Evolutionary conservation across 306 rosid genomes (phyloP), one percentile per base, ranked within the genome.

Genomic region (Heteromeles arbutifolia): DNA sequence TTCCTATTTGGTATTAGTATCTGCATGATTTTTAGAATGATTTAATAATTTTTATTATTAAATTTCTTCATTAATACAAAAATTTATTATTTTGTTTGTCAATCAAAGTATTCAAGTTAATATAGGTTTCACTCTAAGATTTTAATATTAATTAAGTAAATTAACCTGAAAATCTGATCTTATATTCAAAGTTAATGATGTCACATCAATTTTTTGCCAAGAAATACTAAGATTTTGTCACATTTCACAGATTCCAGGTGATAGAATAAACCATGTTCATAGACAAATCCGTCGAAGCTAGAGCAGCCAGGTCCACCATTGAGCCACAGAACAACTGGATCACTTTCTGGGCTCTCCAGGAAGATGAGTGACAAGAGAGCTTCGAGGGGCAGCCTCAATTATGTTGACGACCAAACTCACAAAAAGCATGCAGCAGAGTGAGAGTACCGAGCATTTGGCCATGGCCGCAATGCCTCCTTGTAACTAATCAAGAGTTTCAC

Each of bases 281-380:
- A 86, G 37, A 86, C 84, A 65, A 86, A 86, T 28, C 81, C 90
- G 17, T 86, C 88, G 45, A 86, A 84, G 80, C 90, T 86, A 18
- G 90, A 86, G 77, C 90, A 86, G 2, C 88, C 90, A 25, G 90
- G 88, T 63, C 88, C 90, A 28, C 90, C 90, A 64, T 86, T 86
- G 53, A 86, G 84, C 90, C 90, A 86, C 62, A 86, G 54, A 63
- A 86, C 86, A 66, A 86, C 83, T 3, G 90, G 84, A 77, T 86
- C 90, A 21, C 39, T 75, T 26, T 44, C 54, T 26, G 86, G 86
- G 59, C 34, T 79, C 59, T n/a, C 86, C 90, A 19, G 90, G 87
- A 67, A 86, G 85, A 0, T 70, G 72, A 11, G 82, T 81, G 76
- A 86, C 67, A 11, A 81, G 70, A 79, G 85, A 65, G 66, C 17